These are phyloP conservation scores for Saccharomyces hybrid DNA, from an alignment of 1,139 yeast genomes.

Conservation along the genomic window DNA sequence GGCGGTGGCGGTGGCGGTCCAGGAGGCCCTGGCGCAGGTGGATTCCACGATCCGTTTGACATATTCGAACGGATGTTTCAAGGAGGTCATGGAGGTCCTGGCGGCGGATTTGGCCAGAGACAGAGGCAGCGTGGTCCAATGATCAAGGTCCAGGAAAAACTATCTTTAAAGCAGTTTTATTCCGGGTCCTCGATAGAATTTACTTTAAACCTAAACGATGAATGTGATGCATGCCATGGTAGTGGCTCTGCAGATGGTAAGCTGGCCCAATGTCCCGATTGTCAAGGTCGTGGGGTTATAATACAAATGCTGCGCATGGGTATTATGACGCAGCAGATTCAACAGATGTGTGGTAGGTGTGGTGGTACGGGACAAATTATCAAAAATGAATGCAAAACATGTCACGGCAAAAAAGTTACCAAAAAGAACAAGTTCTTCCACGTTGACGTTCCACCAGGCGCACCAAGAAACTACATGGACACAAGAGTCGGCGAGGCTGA, in stretches of 20 bases:
- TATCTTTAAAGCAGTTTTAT: slow-evolving; percentile 60
- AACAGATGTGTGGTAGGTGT: slow-evolving; percentile 71
- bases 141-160: slow-evolving; percentile 47
- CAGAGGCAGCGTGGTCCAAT: slow-evolving; percentile 59
- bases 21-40: slow-evolving; percentile 20
- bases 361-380: slow-evolving; percentile 67
- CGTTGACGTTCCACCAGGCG: slow-evolving; percentile 63
- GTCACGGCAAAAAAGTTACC: slow-evolving; percentile 64
- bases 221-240: slow-evolving; percentile 74
- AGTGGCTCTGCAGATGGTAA: slow-evolving; percentile 77
- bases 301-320: slow-evolving; percentile 70
- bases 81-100: slow-evolving; percentile 48
- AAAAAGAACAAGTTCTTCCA: slow-evolving; percentile 50
- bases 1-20: slow-evolving; percentile 38
- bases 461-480: slow-evolving; percentile 50
- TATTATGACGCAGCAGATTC: slow-evolving; percentile 83
- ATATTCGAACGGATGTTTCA: slow-evolving; percentile 55
- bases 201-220: slow-evolving; percentile 58
- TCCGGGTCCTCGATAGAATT: slow-evolving; percentile 58
- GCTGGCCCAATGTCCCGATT: slow-evolving; percentile 52
- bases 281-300: slow-evolving; percentile 69
- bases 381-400: slow-evolving; percentile 52
- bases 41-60: slow-evolving; percentile 56
- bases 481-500: slow-evolving; percentile 74
- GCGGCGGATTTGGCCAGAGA: slow-evolving; percentile 35